Base-by-base conservation (phyloP, 1,284 basidiomycete genomes). In the Boletus hoseneyae region DNA sequence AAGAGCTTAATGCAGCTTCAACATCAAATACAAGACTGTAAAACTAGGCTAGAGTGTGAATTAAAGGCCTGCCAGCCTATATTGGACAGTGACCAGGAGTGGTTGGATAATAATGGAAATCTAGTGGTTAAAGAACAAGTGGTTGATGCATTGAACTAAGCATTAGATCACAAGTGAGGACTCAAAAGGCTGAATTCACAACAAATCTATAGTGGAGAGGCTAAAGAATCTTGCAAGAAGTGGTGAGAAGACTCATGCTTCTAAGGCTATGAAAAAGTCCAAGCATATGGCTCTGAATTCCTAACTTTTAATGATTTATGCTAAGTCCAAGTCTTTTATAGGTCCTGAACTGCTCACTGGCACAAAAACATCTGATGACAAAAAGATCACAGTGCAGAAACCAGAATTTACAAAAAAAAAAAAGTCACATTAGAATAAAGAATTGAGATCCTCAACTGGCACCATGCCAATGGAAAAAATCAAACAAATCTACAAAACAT, bases 91-190 rank as follows among this genome's bases (percentile, higher is more conserved):
- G 47, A 58, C 23, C 6, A 53, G 5, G 35, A 57, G 0, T 58
- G 51, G 56, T 4, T 58, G 2, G 53, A 57, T 19, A 6, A 15
- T 41, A 21, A 6, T 15, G 43, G 49, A 1, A 57, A 58, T 37
- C 6, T 50, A 1, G 35, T 58, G 3, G 35, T 55, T 46, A 46
- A 58, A 47, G 52, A 47, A 6, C 4, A 3, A 2, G 29, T 55
- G 0, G 15, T 57, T 10, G 49, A 53, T 2, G 8, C 5, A 9
- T 41, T 56, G 23, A 47, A 52, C 1, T 8, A 40, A 0, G 41
- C 48, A 5, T 49, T 27, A 19, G 38, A 57, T 19, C 52, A 53
- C 43, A 48, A 57, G 3, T 2, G 9, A 13, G 46, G 3, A 1
- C 43, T 54, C 1, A 10, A 39, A 15, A 29, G 18, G 7, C 10